These are phyloP conservation scores for Incumbomyces delicatus DNA, from an alignment of 2,329 filamentous ascomycete genomes.

Conservation along the genomic window DNA sequence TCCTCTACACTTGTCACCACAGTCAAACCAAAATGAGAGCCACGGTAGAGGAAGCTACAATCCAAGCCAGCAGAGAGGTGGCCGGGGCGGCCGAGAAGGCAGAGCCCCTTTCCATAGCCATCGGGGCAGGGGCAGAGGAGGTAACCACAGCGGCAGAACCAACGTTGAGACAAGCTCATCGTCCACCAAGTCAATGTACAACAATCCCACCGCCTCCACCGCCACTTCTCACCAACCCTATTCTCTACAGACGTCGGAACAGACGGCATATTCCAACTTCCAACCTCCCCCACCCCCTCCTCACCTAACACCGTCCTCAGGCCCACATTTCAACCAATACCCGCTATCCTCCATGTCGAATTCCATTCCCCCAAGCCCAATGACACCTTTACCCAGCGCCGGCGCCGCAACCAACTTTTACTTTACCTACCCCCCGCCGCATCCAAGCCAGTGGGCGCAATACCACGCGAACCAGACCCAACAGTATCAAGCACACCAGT, in stretches of 20 bases:
- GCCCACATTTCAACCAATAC: background rate
- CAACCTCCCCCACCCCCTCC: constrained; percentile 20
- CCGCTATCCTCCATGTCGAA: background rate
- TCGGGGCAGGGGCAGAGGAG: too few relatives aligned
- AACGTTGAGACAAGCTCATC: constrained; percentile 17
- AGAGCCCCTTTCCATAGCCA: background rate
- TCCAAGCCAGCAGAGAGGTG: constrained; percentile 17
- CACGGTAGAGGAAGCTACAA: constrained; percentile 29
- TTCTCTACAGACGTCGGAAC: constrained; percentile 13
- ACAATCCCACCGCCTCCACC: constrained; percentile 24
- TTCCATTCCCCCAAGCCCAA: background rate
- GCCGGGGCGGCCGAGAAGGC: constrained; percentile 20
- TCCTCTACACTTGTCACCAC: constrained; percentile 28
- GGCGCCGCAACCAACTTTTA: background rate
- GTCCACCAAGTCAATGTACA: constrained; percentile 25
- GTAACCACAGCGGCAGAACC: background rate
- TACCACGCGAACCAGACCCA: constrained; percentile 22
- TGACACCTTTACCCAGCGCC: background rate
- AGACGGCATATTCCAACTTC: constrained; percentile 19
- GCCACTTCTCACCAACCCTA: constrained; percentile 21
- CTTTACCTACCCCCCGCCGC: background rate
- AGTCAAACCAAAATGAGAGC: constrained; percentile 24
- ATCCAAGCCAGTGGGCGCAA: constrained; percentile 12
- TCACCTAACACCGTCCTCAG: background rate
- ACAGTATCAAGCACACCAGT: constrained; percentile 24